A percentile compares a stretch with the other conserved stretches of the same genome.
These are phyloP conservation scores for Pyricularia sp. DNA, from an alignment of 2,329 filamentous ascomycete genomes.

Conservation along the genomic window DNA sequence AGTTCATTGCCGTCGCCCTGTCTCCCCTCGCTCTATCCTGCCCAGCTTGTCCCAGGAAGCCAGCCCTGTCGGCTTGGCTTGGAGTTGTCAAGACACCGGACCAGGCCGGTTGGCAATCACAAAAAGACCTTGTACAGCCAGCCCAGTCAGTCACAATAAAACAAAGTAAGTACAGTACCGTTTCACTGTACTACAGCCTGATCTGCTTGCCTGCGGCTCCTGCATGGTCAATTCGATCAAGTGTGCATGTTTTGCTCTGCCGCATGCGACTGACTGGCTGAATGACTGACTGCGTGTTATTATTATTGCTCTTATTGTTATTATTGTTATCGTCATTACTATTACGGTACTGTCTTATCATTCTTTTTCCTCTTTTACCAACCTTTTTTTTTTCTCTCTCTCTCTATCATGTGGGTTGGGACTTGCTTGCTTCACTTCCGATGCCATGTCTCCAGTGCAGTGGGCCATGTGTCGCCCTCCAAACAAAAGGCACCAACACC, in stretches of 20 bases:
- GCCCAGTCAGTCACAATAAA: too few species aligned
- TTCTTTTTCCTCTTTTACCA: not conserved
- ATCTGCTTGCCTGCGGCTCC: not conserved
- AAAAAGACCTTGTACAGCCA: not conserved
- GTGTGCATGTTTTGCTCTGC: not conserved
- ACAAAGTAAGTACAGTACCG: not conserved
- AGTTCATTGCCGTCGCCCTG: not conserved
- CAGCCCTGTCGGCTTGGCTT: not conserved
- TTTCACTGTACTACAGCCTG: not conserved
- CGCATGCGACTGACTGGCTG: too few species aligned
- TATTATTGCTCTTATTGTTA: too few species aligned
- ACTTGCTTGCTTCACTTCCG: not conserved
- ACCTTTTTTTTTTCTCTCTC: too few species aligned
- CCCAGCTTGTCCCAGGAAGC: not conserved
- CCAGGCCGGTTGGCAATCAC: not conserved
- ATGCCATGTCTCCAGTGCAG: not conserved
- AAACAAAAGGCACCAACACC: not conserved
- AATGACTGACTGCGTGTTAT: too few species aligned
- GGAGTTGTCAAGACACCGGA: not conserved
- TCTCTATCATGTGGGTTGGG: not conserved
- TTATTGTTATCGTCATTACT: too few species aligned
- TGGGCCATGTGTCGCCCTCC: not conserved
- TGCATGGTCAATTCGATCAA: not conserved
- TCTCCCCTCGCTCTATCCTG: not conserved
- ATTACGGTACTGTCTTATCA: not conserved